These are phyloP conservation scores for Fraxinus dipetala DNA, from an alignment of 305 asterid species.

Conservation along the genomic window DNA sequence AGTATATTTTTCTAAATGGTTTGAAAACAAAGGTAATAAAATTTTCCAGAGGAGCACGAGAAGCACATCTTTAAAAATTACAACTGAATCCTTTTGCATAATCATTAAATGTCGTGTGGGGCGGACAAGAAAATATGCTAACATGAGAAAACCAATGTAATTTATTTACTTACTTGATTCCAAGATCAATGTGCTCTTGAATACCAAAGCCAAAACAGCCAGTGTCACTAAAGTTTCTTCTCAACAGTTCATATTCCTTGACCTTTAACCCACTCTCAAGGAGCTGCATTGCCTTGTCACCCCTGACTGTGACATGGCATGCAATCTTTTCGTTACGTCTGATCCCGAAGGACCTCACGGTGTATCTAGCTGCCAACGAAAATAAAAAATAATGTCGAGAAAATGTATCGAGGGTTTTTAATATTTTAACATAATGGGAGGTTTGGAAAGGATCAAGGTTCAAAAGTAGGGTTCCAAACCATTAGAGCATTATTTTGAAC, in stretches of 20 bases:
- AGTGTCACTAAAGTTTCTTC: slow-evolving; percentile 80
- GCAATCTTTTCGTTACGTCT: slow-evolving; percentile 94
- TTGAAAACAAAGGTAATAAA: background rate
- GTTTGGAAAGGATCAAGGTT: background rate
- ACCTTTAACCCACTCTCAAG: slow-evolving; percentile 93
- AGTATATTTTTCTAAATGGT: background rate
- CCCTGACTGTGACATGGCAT: slow-evolving; percentile 83
- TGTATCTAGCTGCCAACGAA: slow-evolving; percentile 65
- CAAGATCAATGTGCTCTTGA: slow-evolving; percentile 93
- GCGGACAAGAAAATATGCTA: background rate
- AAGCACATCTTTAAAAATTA: background rate
- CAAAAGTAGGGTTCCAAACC: background rate
- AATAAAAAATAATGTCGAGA: background rate
- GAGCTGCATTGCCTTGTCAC: slow-evolving; percentile 88
- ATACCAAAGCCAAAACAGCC: slow-evolving; percentile 95
- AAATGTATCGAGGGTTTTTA: background rate
- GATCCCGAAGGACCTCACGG: slow-evolving; percentile 85
- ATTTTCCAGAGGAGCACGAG: background rate
- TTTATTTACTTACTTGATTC: slow-evolving; percentile 65
- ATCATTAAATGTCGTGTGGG: background rate
- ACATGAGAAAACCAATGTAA: background rate
- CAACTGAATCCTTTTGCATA: background rate
- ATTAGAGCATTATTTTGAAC: background rate
- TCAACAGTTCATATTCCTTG: slow-evolving; percentile 74
- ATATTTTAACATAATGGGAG: background rate